Evolutionary conservation across 306 rosid genomes (phyloP).

Genomic region (Boehmeria nivea): DNA sequence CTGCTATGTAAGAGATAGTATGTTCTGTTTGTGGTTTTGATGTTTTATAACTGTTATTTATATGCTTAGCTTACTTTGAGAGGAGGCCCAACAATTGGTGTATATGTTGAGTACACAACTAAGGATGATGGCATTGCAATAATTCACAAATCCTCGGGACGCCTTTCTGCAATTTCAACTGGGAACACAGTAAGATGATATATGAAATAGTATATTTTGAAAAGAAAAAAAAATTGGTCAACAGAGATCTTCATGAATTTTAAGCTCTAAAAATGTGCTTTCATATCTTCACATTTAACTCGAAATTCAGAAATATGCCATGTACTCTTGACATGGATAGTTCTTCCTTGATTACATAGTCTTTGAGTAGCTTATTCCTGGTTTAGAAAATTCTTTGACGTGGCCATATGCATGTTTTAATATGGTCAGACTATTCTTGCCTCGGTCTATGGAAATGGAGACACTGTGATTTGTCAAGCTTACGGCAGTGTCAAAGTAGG

Average conservation of each 20-base stretch:
- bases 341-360: not conserved
- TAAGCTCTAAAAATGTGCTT: too few species aligned
- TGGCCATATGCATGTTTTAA: slow-evolving; percentile 22
- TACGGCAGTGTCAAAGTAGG: slow-evolving; percentile 57
- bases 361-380: not conserved
- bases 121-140: slow-evolving; percentile 56
- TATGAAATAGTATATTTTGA: slow-evolving; percentile 3
- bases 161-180: slow-evolving; percentile 50
- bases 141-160: slow-evolving; percentile 65
- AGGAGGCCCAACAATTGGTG: slow-evolving; percentile 84
- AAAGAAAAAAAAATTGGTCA: not conserved
- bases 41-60: not conserved
- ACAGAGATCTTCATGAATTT: not conserved
- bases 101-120: slow-evolving; percentile 59
- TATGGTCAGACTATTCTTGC: slow-evolving; percentile 63
- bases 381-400: not conserved
- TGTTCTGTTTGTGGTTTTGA: not conserved
- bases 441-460: slow-evolving; percentile 43
- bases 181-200: slow-evolving; percentile 76
- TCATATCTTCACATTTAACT: not conserved
- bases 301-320: not conserved
- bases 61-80: slow-evolving; percentile 59
- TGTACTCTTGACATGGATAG: not conserved
- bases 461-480: slow-evolving; percentile 59
- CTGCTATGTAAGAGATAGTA: not conserved